Base-by-base conservation (phyloP, 2,329 filamentous ascomycete species). In the Talaromyces sp. region DNA sequence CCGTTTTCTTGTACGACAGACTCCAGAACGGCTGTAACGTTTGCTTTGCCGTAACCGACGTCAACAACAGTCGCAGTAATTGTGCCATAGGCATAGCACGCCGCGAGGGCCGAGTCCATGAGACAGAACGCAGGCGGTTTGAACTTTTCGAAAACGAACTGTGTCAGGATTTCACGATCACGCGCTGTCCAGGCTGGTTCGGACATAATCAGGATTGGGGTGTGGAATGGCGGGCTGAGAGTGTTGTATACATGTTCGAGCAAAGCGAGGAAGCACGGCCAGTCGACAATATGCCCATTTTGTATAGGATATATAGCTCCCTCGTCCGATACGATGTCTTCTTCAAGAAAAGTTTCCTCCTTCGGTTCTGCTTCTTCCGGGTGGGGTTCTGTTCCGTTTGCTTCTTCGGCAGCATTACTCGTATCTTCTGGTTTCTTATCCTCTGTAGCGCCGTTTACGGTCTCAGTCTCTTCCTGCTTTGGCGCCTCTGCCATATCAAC, bases 81-180 rank as follows among this genome's bases (percentile, higher is more conserved):
- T 35, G 93, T 85, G 11, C 92, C 93, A 73, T 96, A 98, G 64
- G 95, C 88, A 72, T 87, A 89, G 65, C 82, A 89, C 0, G 92
- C 90, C 31, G 95, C 93, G 56, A 96, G 81, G 3, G 92, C 93
- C 70, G 92, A 90, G 78, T 98, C 91, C 81, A 99, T 90, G 68
- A 98, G 84, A 71, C 90, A 93, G 60, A 99, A 90, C 0, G 92
- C 93, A 0, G 95, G 95, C 0, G 92, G 95, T 81, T 94, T 95
- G 75, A 96, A 97, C 79, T 95, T 96, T 79, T 99, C 95, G 73
- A 99, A 99, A 69, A 98, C 87, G 82, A 97, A 99, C 68, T 95
- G 92, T 14, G 93, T 91, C 69, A 99, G 89, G 45, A 86, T 86
- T 78, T 98, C 94, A 75, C 90, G 90, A 77, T 97, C 93, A 67